Conservation (phyloP, 345 rosid genomes). For the Laguncularia racemosa region DNA sequence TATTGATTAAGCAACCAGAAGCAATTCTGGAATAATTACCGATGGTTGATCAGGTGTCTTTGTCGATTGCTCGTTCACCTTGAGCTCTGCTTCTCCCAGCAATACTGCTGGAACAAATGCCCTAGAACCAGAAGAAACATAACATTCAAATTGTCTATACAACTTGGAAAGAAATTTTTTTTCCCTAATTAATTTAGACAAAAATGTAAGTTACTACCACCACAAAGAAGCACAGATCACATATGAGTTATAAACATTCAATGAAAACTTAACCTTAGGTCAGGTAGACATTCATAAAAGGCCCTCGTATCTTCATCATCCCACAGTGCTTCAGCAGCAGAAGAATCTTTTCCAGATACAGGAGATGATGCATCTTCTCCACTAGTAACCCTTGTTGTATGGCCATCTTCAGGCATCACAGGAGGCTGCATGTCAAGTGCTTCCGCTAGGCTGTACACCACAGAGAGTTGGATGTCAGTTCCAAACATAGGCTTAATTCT, state of each 20-base stretch:
- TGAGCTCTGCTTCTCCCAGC: conserved; percentile 83
- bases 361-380: conserved; percentile 76
- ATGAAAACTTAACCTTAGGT: conserved; percentile 66
- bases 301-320: conserved; percentile 97
- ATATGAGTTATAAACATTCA: not conserved
- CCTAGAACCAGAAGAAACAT: conserved; percentile 37
- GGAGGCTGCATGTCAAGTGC: conserved; percentile 99
- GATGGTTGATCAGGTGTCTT: conserved; percentile 60
- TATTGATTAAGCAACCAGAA: not conserved
- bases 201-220: no score
- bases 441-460: conserved; percentile 73
- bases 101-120: conserved; percentile 99
- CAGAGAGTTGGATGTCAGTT: not conserved
- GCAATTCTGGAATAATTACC: conserved; percentile 33
- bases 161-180: not conserved
- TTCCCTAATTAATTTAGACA: not conserved
- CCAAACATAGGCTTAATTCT: no score
- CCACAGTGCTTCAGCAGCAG: conserved; percentile 76
- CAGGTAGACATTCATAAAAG: conserved; percentile 91
- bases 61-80: conserved; percentile 63
- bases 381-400: conserved; percentile 83
- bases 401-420: conserved; percentile 95
- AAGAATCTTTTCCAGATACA: conserved; percentile 70
- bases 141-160: not conserved
- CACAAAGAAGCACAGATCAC: not conserved